phyloP scores from a whole-genome alignment of 2,329 filamentous ascomycete genomes.

The Claviceps spartinae region DNA sequence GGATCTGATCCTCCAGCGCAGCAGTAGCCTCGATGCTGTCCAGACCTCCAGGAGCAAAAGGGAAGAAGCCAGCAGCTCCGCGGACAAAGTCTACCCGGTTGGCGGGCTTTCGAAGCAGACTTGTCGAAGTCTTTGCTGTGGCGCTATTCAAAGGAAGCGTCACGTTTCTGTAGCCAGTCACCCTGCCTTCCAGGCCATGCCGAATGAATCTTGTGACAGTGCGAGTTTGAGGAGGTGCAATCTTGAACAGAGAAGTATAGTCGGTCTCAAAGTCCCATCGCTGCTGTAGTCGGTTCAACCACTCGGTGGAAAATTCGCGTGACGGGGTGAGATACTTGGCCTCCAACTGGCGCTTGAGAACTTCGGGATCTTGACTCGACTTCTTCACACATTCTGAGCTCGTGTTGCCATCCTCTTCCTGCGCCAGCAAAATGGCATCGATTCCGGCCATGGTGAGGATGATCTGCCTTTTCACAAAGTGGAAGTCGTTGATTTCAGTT shows the following conservation, averaged over 20 bases:
- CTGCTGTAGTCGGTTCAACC: slow-evolving; percentile 83
- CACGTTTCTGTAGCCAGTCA: slow-evolving; percentile 88
- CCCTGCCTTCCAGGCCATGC: slow-evolving; percentile 80
- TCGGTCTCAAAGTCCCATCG: slow-evolving; percentile 73
- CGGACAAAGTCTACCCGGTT: slow-evolving; percentile 81
- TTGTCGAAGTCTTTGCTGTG: slow-evolving; percentile 91
- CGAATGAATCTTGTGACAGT: slow-evolving; percentile 89
- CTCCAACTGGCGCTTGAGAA: slow-evolving; percentile 59
- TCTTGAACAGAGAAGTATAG: slow-evolving; percentile 69
- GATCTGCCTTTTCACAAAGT: background rate
- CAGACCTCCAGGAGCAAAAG: slow-evolving; percentile 81
- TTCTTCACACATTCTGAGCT: slow-evolving; percentile 4
- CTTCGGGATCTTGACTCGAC: slow-evolving; percentile 34
- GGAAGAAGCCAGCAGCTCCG: slow-evolving; percentile 85
- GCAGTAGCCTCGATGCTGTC: slow-evolving; percentile 78
- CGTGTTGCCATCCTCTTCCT: slow-evolving; percentile 11
- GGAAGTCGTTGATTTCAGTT: background rate
- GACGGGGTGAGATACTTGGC: slow-evolving; percentile 67
- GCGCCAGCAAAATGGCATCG: slow-evolving; percentile 20
- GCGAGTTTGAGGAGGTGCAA: slow-evolving; percentile 82
- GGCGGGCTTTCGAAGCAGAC: slow-evolving; percentile 72
- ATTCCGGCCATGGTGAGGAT: slow-evolving; percentile 19
- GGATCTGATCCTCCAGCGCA: slow-evolving; percentile 64
- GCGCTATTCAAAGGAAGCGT: slow-evolving; percentile 80
- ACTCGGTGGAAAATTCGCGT: slow-evolving; percentile 63